Conservation (phyloP, 768 basidiomycete species). For the Termitomyces eurrhizus region DNA sequence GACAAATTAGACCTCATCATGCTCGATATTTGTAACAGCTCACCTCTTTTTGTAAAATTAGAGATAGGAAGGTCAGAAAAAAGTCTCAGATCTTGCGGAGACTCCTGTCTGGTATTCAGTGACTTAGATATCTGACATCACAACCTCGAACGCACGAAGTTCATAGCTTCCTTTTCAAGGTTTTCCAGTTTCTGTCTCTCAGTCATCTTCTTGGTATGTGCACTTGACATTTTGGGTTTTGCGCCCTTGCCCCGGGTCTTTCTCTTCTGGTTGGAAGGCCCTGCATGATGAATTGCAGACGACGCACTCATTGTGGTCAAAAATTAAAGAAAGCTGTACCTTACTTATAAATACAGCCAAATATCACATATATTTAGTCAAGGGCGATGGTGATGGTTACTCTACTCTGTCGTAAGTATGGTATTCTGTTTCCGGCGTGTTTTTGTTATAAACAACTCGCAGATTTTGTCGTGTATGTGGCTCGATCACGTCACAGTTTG, state of each 20-base stretch:
- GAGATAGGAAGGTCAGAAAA: conserved; percentile 82
- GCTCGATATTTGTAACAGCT: not conserved
- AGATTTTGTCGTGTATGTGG: too few species aligned
- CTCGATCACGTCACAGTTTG: too few species aligned
- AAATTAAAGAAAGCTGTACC: not conserved
- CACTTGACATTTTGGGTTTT: conserved; percentile 9
- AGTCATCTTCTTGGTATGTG: conserved; percentile 37
- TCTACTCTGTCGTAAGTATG: too few species aligned
- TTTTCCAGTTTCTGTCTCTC: conserved; percentile 49
- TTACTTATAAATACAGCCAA: not conserved
- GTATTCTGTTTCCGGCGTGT: too few species aligned
- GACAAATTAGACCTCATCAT: not conserved
- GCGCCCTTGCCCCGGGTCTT: conserved; percentile 6
- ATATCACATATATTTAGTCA: not conserved
- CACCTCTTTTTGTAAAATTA: conserved; percentile 69
- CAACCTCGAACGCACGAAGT: conserved; percentile 36
- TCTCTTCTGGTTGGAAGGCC: conserved; percentile 13
- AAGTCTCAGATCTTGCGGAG: conserved; percentile 44
- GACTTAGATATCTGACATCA: conserved; percentile 1
- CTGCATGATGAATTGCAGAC: conserved; percentile 6
- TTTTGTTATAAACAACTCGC: too few species aligned
- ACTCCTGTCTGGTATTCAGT: conserved; percentile 34
- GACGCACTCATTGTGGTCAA: not conserved
- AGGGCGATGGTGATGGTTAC: too few species aligned
- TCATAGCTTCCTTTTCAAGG: conserved; percentile 44